Evolutionary conservation across 345 rosid species (phyloP).

Genomic region (Salix suchowensis): DNA sequence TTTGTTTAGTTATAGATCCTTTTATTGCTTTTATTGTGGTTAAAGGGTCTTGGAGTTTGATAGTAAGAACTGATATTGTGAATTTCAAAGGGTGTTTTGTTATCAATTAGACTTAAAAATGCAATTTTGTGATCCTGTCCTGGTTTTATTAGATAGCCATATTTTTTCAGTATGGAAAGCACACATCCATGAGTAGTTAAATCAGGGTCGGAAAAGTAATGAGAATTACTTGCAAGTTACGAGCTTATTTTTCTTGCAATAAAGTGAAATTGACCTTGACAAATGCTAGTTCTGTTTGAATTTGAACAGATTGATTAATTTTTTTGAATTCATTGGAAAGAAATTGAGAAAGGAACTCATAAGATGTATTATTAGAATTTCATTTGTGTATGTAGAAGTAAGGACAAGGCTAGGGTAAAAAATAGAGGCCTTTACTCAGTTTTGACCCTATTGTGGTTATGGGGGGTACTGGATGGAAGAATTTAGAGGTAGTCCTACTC

Average conservation of each 20-base stretch:
- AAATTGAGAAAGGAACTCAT: not conserved
- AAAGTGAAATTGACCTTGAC: not conserved
- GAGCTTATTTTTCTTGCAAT: not conserved
- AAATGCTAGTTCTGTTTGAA: not conserved
- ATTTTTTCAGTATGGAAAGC: not conserved
- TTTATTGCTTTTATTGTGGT: not conserved
- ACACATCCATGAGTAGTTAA: not conserved
- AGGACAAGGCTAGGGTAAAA: not conserved
- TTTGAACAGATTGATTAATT: not conserved
- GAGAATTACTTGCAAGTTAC: not conserved
- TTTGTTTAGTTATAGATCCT: not conserved
- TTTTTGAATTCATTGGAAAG: not conserved
- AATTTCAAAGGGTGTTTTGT: not conserved
- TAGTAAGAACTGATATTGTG: not conserved
- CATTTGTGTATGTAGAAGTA: not conserved
- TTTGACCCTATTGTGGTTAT: not conserved
- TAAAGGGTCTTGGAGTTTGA: not conserved
- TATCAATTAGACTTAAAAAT: not conserved
- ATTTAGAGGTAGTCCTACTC: not conserved
- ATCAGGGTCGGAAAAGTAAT: not conserved
- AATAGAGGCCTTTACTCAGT: not conserved
- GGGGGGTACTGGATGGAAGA: not conserved
- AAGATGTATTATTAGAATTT: not conserved
- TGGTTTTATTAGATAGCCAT: not conserved
- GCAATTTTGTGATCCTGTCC: not conserved